A percentile compares a stretch with the other conserved stretches of the same genome.
These are phyloP conservation scores for Desmodesmus armatus DNA, from an alignment of 139 green algal genomes.

Conservation along the genomic window DNA sequence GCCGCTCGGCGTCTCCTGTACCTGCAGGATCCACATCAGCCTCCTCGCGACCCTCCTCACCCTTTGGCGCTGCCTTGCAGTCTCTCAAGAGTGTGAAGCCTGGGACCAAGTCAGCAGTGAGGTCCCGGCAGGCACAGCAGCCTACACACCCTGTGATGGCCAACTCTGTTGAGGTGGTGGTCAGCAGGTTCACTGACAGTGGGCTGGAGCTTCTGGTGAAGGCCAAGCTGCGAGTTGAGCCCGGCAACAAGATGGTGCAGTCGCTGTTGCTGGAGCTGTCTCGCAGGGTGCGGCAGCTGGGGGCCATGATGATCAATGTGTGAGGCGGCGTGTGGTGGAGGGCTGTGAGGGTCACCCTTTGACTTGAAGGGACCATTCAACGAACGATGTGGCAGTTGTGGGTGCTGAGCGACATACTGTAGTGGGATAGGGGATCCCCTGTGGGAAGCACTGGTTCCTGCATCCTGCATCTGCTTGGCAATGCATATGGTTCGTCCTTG, in stretches of 20 bases:
- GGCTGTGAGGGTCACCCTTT: too few relatives aligned
- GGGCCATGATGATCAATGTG: slow-evolving; percentile 21
- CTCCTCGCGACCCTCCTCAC: too few relatives aligned
- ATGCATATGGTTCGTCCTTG: background rate
- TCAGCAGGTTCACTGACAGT: slow-evolving; percentile 17
- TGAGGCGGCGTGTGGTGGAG: background rate
- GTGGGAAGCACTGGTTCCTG: too few relatives aligned
- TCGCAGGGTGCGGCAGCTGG: background rate
- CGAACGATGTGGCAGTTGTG: too few relatives aligned
- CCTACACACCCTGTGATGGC: background rate
- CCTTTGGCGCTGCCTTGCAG: too few relatives aligned
- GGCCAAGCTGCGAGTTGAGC: background rate
- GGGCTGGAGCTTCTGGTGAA: slow-evolving; percentile 31
- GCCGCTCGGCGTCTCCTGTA: too few relatives aligned
- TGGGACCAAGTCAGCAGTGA: background rate
- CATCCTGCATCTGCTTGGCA: background rate
- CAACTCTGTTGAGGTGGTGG: slow-evolving; percentile 13
- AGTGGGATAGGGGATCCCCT: too few relatives aligned
- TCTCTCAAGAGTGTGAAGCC: too few relatives aligned
- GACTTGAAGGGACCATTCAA: too few relatives aligned
- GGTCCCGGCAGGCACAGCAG: background rate
- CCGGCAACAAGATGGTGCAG: background rate
- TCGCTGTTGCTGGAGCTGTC: slow-evolving; percentile 13
- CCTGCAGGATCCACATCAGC: too few relatives aligned
- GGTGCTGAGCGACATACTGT: too few relatives aligned